phyloP scores from a whole-genome alignment of 2,329 filamentous ascomycete genomes.

The Pseudocercospora eumusae region DNA sequence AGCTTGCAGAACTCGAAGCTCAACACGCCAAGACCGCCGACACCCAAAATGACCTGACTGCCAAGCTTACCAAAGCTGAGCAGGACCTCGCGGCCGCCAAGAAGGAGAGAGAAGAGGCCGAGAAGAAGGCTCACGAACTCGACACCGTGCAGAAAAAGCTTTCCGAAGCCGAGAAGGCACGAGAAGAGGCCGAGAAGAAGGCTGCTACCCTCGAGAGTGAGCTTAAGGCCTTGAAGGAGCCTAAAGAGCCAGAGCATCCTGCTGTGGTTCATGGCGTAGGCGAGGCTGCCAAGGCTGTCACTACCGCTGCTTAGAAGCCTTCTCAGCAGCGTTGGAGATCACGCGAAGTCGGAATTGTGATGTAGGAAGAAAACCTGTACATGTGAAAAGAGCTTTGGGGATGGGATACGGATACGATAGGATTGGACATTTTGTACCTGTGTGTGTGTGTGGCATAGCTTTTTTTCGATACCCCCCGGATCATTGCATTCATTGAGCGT shows the following conservation, averaged over 20 bases:
- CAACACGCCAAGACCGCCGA: slow-evolving; percentile 13
- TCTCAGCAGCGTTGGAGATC: not conserved
- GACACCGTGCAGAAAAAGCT: slow-evolving; percentile 13
- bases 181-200: slow-evolving; percentile 12
- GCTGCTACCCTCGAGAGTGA: slow-evolving; percentile 1
- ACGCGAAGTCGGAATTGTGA: not conserved
- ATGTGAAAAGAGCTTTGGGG: not conserved
- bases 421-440: not conserved
- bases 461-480: slow-evolving; percentile 2
- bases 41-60: slow-evolving; percentile 12
- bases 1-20: slow-evolving; percentile 22
- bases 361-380: not conserved
- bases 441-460: not conserved
- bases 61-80: slow-evolving; percentile 17
- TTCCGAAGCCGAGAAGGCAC: slow-evolving; percentile 9
- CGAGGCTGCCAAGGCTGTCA: slow-evolving; percentile 3
- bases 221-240: not conserved
- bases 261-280: slow-evolving; percentile 7
- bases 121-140: slow-evolving; percentile 17
- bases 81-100: slow-evolving; percentile 19
- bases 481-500: not conserved
- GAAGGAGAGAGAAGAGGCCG: slow-evolving; percentile 13
- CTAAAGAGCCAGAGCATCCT: not conserved
- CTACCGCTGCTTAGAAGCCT: not conserved
- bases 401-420: not conserved